phyloP scores from a whole-genome alignment of 768 basidiomycete genomes.

The Suillus subluteus region DNA sequence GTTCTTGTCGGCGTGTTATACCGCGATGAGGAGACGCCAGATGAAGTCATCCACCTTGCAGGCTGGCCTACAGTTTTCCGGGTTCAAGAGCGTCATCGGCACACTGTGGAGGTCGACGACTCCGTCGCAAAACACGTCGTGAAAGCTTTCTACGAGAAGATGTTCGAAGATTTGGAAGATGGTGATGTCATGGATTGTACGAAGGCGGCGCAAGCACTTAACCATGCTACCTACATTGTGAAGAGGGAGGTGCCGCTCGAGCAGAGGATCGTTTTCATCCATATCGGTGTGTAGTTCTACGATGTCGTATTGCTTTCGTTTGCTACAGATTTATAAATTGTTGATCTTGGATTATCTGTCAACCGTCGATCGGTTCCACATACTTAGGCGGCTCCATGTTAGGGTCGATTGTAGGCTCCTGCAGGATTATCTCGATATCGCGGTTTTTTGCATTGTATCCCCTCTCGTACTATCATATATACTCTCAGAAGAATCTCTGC shows the following conservation, averaged over 20 bases:
- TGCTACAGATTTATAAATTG: neutral
- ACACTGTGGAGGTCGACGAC: constrained; percentile 23
- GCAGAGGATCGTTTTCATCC: neutral
- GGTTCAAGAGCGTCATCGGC: constrained; percentile 23
- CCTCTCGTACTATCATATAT: no score
- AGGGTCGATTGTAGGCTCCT: no score
- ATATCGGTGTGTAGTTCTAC: neutral
- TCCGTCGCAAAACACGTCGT: neutral
- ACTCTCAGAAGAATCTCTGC: no score
- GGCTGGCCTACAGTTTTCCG: constrained; percentile 17
- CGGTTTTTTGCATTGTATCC: no score
- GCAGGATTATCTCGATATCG: no score
- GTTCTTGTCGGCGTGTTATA: neutral
- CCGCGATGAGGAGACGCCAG: neutral
- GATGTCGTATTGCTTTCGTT: neutral
- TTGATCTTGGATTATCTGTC: no score
- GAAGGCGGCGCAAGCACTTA: neutral
- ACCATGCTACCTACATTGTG: neutral
- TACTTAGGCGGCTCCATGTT: no score
- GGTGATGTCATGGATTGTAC: neutral
- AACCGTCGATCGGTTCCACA: no score
- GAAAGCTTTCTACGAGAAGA: neutral
- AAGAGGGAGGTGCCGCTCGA: neutral
- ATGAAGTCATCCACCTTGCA: neutral
- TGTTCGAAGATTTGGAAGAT: neutral